Evolutionary conservation across 2,329 filamentous ascomycete genomes (phyloP), one percentile per base, ranked within the genome.

Genomic region (Alternaria ethzedia): DNA sequence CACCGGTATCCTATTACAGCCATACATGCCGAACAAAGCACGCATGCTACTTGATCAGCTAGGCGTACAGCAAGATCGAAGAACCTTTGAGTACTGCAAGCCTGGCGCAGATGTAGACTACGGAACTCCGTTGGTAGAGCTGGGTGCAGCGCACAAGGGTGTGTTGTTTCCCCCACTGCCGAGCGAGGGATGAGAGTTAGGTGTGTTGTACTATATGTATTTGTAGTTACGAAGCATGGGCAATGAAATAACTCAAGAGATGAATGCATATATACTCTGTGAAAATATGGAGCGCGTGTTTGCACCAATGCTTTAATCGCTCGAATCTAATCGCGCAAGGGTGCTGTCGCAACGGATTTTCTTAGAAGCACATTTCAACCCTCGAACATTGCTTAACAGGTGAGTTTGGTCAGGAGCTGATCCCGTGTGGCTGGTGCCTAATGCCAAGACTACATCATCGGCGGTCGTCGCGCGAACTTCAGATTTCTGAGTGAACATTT

Each of bases 11-110:
- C 83, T 98, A 50, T 83, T 99, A 47, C 94, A 97, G 79, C 94
- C 96, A 1, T 92, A 94, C 75, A 97, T 99, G 86, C 96, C 96
- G 0, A 84, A 83, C 44, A 97, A 96, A 79, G 87, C 93, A 50
- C 80, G 81, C 11, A 82, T 88, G 68, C 80, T 97, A 30, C 86
- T 99, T 1, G 91, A 97, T 76, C 86, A 90, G 73, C 83, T 99
- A 9, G 90, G 91, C 1, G 94, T 99, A 5, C 81, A 83, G 4
- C 77, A 83, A 9, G 84, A 86, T 10, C 87, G 86, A 56, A 86
- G 95, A 60, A 86, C 83, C 0, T 86, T 93, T 63, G 82, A 86
- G 17, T 86, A 88, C 75, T 90, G 93, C 6, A 76, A 69, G 25
- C 81, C 89, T 26, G 89, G 89, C 2, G 84, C 81, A 9, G 96